phyloP scores from a whole-genome alignment of 78 protist species.

The Cavenderia fasciculata region DNA sequence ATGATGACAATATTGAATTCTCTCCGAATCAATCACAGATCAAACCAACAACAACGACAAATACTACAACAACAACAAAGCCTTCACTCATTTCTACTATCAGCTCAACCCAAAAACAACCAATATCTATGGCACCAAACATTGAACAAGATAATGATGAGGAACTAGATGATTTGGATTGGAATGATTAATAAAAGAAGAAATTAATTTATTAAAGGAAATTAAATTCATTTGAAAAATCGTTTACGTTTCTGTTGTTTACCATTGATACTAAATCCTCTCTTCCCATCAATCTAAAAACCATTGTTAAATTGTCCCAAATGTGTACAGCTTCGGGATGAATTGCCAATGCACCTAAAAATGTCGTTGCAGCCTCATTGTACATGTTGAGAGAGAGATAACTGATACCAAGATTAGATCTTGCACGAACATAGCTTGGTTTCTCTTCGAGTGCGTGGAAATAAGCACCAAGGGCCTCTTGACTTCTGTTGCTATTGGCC shows the following conservation, averaged over 20 bases:
- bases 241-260: background rate
- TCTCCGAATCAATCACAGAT: no score
- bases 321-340: conserved; percentile 73
- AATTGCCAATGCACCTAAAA: conserved; percentile 80
- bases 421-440: conserved; percentile 92
- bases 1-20: background rate
- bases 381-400: conserved; percentile 81
- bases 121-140: no score
- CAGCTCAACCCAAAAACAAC: no score
- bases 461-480: conserved; percentile 92
- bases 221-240: conserved; percentile 66
- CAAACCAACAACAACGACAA: no score
- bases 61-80: no score
- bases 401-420: conserved; percentile 89
- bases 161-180: background rate
- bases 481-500: conserved; percentile 83
- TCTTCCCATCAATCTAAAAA: conserved; percentile 51
- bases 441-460: conserved; percentile 83
- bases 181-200: background rate
- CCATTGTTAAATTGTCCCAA: conserved; percentile 80
- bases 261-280: conserved; percentile 48
- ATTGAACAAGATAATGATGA: background rate
- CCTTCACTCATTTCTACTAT: no score
- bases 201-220: conserved; percentile 23
- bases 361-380: conserved; percentile 79